Evolutionary conservation across 495 filamentous ascomycete genomes (phyloP), one percentile per base, ranked within the genome.

Genomic region (Parachaetomium inaequale): DNA sequence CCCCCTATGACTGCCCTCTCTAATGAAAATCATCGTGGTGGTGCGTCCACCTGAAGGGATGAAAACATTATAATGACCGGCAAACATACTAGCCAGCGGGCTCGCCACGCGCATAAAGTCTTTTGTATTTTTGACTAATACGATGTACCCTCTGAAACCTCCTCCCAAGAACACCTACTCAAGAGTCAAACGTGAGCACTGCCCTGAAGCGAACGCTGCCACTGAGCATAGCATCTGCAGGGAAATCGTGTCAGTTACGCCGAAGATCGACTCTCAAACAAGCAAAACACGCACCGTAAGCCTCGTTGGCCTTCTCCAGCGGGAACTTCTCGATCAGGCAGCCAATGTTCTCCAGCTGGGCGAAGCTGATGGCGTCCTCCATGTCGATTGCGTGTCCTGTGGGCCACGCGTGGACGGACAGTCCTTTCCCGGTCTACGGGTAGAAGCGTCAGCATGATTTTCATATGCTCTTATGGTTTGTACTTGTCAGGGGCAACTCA

Each of bases 321-420:
- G 82, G 81, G 60, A 82, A 88, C 64, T 75, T 84, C 75, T 90
- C 82, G 26, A 90, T 75, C 75, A 86, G 64, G 68, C 85, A 89
- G 61, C 85, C 80, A 40, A 90, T 76, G 7, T 76, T 76, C 43
- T 87, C 77, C 25, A 79, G 63, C 61, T 81, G 59, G 0, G 87
- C 76, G 67, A 90, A 90, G 12, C 65, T 67, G 58, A 90, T 84
- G 0, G 88, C 78, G 63, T 91, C 87, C 72, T 89, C 87, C 6
- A 74, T 75, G 68, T 91, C 88, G 2, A 79, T 68, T 0, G 84
- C 82, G 63, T 88, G 82, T 0, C 88, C 88, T 45, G 74, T 78
- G 0, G 86, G 84, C 82, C 84, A 90, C n/a, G 82, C 80, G 36
- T 79, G 76, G 0, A 91, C 76, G 7, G 79, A 82, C 5, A 79